Evolutionary conservation across 2,329 filamentous ascomycete species (phyloP), one percentile per base, ranked within the genome.

Genomic region (Alternaria angustiovoidea): DNA sequence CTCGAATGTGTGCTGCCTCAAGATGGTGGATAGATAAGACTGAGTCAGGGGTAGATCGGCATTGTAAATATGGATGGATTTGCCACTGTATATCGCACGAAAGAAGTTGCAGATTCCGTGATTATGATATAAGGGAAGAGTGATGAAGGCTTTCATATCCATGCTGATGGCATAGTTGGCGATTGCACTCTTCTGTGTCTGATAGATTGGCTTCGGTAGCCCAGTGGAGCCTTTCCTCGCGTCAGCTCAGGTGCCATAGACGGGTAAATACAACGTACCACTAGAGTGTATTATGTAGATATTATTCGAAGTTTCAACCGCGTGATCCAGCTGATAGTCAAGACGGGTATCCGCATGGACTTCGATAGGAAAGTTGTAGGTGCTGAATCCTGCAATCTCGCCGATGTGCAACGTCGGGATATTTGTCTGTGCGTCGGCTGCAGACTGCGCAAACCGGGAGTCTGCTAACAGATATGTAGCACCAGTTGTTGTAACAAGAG

Each of bases 141-240:
- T 70, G 30, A 70, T 69, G 53, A 70, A 69, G 6, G 65, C 66
- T 24, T 66, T 65, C 66, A 69, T 70, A 16, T 69, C 51, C 64
- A 69, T 66, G 41, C 57, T 64, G 3, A 65, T 56, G 4, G 61
- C 62, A 24, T 69, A 71, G 43, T 69, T 69, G 9, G 66, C 69
- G 24, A 71, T 68, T 16, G 63, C 57, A 38, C 57, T 67, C 44
- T 54, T 82, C 69, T 89, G 86, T 0, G 83, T 85, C 53, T 87
- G 83, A 57, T 82, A 86, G 42, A 90, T 88, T 0, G 87, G 86
- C 63, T 89, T 89, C 0, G 88, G 87, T 0, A 89, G 78, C 0
- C 87, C 87, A 0, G 88, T 89, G 0, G 84, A 87, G 9, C 88
- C 87, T 49, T 73, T 47, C 6, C 2, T 22, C 20, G 28, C 1